A percentile compares a stretch with the other conserved stretches of the same genome.
Evolutionary conservation across 495 filamentous ascomycete genomes (phyloP).

Genomic region (Monascus purpureus): DNA sequence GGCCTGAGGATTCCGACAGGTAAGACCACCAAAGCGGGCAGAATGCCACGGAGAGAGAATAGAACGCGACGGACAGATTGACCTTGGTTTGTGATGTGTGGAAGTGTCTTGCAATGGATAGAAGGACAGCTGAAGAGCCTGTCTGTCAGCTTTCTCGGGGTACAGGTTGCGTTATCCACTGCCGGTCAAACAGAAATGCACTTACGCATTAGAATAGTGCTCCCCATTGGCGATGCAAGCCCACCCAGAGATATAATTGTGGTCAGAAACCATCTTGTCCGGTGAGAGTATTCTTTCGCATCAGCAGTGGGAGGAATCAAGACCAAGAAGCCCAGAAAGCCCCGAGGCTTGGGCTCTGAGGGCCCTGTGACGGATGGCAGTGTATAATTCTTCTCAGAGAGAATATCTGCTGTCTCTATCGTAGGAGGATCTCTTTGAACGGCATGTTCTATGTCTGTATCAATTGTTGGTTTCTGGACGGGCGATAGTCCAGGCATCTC

Average conservation of each 20-base stretch:
- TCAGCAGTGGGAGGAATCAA: background rate
- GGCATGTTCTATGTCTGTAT: too few relatives aligned
- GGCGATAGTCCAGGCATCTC: too few relatives aligned
- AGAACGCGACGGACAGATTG: conserved; percentile 61
- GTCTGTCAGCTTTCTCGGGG: background rate
- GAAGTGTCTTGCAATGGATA: conserved; percentile 22
- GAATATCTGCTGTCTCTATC: too few relatives aligned
- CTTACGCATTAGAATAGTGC: background rate
- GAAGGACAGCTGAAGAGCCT: background rate
- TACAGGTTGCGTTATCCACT: background rate
- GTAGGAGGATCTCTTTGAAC: too few relatives aligned
- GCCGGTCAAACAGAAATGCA: background rate
- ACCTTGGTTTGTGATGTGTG: conserved; percentile 42
- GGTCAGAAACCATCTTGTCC: background rate
- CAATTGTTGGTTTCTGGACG: too few relatives aligned
- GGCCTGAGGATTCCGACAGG: conserved; percentile 45
- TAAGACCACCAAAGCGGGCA: conserved; percentile 68
- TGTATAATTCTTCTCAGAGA: too few relatives aligned
- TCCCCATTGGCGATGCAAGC: background rate
- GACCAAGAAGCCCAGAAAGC: background rate
- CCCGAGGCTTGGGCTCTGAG: too few relatives aligned
- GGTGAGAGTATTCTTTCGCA: background rate
- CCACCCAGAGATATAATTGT: background rate
- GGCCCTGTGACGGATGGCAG: too few relatives aligned
- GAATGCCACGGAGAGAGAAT: conserved; percentile 63